phyloP scores from a whole-genome alignment of 805 yeast species.

The Ogataea methanolica region DNA sequence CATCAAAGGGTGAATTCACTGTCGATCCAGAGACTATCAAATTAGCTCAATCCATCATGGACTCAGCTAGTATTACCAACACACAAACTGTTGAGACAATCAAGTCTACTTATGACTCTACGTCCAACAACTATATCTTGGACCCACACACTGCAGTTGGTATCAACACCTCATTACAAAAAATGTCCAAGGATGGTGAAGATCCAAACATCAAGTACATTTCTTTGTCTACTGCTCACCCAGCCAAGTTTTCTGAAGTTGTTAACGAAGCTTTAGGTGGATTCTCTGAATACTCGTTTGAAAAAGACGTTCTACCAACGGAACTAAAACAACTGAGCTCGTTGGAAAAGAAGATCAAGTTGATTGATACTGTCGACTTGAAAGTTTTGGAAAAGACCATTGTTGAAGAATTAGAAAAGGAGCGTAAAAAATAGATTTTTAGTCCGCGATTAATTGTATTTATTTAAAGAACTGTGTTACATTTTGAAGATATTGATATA shows the following conservation, averaged over 20 bases:
- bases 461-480: no score
- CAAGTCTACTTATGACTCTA: conserved; percentile 55
- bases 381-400: conserved; percentile 73
- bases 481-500: neutral
- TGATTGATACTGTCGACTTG: conserved; percentile 67
- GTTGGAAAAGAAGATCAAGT: conserved; percentile 69
- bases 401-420: conserved; percentile 61
- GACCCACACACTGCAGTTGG: conserved; percentile 99
- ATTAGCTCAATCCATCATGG: conserved; percentile 66
- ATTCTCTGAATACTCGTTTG: conserved; percentile 76
- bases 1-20: conserved; percentile 66
- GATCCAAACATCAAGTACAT: conserved; percentile 44
- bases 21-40: conserved; percentile 62
- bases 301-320: conserved; percentile 80
- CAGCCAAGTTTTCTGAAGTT: conserved; percentile 97
- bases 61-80: conserved; percentile 76
- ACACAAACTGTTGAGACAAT: conserved; percentile 77
- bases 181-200: conserved; percentile 42
- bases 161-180: conserved; percentile 67
- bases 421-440: conserved; percentile 15
- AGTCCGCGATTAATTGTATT: neutral
- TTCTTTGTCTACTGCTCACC: conserved; percentile 95
- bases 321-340: conserved; percentile 71
- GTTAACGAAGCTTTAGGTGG: conserved; percentile 73
- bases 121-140: conserved; percentile 66